Evolutionary conservation across 192 early-diverging fungal genomes (phyloP).

Genomic region (Linnemannia zychae): DNA sequence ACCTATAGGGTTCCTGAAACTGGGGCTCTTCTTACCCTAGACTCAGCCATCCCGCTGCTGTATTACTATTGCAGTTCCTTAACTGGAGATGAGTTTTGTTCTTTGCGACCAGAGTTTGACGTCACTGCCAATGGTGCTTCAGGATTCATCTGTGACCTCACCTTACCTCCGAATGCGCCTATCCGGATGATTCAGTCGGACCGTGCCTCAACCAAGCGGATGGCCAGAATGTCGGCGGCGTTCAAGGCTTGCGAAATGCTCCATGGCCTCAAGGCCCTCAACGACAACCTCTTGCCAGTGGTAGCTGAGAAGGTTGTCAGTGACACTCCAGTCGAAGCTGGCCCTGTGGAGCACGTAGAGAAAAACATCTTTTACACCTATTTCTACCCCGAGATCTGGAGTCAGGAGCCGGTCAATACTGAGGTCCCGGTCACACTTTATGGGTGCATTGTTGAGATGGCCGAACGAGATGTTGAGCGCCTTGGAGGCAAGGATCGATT

Average conservation of each 20-base stretch:
- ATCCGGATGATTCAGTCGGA: slow-evolving; percentile 66
- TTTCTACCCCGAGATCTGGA: slow-evolving; percentile 59
- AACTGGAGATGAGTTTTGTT: slow-evolving; percentile 73
- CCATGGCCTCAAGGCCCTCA: slow-evolving; percentile 75
- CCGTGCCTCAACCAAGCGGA: slow-evolving; percentile 64
- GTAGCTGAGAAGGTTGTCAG: slow-evolving; percentile 33
- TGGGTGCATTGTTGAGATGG: slow-evolving; percentile 48
- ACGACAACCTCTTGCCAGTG: slow-evolving; percentile 79
- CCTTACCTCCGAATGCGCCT: slow-evolving; percentile 74
- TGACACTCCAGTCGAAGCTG: slow-evolving; percentile 12
- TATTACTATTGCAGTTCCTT: slow-evolving; percentile 81
- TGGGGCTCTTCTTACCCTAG: slow-evolving; percentile 77
- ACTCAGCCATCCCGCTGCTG: slow-evolving; percentile 74
- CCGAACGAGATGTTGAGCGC: slow-evolving; percentile 21
- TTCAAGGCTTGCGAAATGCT: slow-evolving; percentile 80
- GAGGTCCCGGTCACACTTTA: slow-evolving; percentile 22
- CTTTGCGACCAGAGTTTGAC: slow-evolving; percentile 68
- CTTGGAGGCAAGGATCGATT: slow-evolving; percentile 44
- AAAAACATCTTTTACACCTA: slow-evolving; percentile 37
- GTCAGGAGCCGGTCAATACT: not conserved
- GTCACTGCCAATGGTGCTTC: slow-evolving; percentile 32
- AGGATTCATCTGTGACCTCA: slow-evolving; percentile 64
- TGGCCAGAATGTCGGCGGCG: slow-evolving; percentile 79
- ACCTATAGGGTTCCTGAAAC: slow-evolving; percentile 73
- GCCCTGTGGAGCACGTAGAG: not conserved